Conservation (phyloP, 2,329 filamentous ascomycete genomes). For the Trichoderma koningiopsis region DNA sequence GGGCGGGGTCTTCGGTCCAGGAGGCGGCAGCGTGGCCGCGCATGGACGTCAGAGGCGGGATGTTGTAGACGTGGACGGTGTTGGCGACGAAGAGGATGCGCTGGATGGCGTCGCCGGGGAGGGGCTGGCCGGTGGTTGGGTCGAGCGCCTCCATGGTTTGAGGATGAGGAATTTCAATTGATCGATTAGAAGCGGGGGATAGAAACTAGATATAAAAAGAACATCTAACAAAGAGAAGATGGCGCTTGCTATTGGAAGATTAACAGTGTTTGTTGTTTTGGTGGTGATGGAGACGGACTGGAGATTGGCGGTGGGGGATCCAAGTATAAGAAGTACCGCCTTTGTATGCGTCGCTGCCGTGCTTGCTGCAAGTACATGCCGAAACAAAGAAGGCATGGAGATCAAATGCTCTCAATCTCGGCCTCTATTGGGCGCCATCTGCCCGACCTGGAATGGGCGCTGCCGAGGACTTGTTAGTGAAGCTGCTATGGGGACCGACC, state of each 20-base stretch:
- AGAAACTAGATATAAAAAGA: not conserved
- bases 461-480: not conserved
- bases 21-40: slow-evolving; percentile 76
- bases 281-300: not conserved
- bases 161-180: not conserved
- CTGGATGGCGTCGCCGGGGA: slow-evolving; percentile 78
- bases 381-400: not conserved
- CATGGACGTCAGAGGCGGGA: slow-evolving; percentile 76
- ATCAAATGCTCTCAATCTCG: slow-evolving; percentile 3
- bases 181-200: not conserved
- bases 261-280: not conserved
- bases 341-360: slow-evolving; percentile 4
- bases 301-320: slow-evolving; percentile 24
- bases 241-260: not conserved
- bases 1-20: slow-evolving; percentile 72
- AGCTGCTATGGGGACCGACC: not conserved
- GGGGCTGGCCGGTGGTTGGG: slow-evolving; percentile 67
- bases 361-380: not conserved
- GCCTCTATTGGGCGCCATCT: slow-evolving; percentile 11
- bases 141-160: slow-evolving; percentile 64
- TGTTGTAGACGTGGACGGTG: slow-evolving; percentile 82
- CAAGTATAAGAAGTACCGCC: not conserved
- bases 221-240: not conserved
- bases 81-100: slow-evolving; percentile 77
- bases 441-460: not conserved